Conservation (phyloP, 192 early-diverging fungal species). For the Umbelopsis isabellina region DNA sequence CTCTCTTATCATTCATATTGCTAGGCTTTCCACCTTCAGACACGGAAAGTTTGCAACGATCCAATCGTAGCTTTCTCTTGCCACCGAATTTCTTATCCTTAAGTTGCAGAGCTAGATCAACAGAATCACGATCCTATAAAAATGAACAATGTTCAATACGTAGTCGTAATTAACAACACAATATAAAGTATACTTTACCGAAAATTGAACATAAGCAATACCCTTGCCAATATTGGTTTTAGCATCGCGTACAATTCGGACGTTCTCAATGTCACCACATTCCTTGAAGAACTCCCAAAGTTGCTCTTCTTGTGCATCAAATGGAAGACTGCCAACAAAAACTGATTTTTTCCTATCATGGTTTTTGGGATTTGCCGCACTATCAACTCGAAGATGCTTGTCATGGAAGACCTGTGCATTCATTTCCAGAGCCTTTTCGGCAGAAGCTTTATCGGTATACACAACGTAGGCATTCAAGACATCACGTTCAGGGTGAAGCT, state of each 20-base stretch:
- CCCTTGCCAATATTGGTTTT: slow-evolving; percentile 92
- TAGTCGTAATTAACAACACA: neutral
- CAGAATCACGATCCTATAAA: slow-evolving; percentile 66
- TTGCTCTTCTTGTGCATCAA: slow-evolving; percentile 74
- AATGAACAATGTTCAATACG: neutral
- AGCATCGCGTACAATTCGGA: slow-evolving; percentile 82
- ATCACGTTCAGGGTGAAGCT: slow-evolving; percentile 85
- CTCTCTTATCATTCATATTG: neutral
- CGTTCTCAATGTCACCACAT: slow-evolving; percentile 76
- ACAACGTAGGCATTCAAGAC: slow-evolving; percentile 91
- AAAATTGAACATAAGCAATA: slow-evolving; percentile 91
- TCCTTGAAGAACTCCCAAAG: slow-evolving; percentile 72
- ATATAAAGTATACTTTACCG: slow-evolving; percentile 21
- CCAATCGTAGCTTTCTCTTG: slow-evolving; percentile 62
- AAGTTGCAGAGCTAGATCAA: slow-evolving; percentile 78
- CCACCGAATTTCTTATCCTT: slow-evolving; percentile 70
- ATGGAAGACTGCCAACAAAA: slow-evolving; percentile 73
- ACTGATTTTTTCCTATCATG: slow-evolving; percentile 81
- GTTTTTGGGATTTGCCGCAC: slow-evolving; percentile 44
- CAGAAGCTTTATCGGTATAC: slow-evolving; percentile 63
- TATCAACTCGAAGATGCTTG: slow-evolving; percentile 89
- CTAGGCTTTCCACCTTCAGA: slow-evolving; percentile 32
- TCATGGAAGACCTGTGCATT: slow-evolving; percentile 85
- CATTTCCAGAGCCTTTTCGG: slow-evolving; percentile 63
- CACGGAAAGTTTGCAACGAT: slow-evolving; percentile 44